Percentiles rank a stretch among this genome's conserved stretches.
Evolutionary conservation across 805 yeast species (phyloP).

Genomic region (Candida gorgasii): DNA sequence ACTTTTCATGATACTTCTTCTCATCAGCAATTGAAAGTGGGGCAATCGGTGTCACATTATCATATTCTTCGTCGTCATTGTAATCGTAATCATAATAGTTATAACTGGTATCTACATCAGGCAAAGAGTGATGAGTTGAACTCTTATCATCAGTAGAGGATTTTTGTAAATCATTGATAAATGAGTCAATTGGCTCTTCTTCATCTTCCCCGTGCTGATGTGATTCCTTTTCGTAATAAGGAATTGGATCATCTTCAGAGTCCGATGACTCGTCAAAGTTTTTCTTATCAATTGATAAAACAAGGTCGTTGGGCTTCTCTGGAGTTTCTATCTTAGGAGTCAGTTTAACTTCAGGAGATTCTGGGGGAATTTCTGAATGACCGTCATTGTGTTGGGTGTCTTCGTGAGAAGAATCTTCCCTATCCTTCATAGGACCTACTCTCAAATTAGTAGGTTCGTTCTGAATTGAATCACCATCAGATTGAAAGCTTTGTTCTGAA

Average conservation of each 20-base stretch:
- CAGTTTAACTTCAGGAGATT: neutral
- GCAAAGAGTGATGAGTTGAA: slow-evolving; percentile 27
- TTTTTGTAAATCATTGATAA: slow-evolving; percentile 37
- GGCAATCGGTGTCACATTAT: slow-evolving; percentile 24
- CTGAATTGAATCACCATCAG: slow-evolving; percentile 44
- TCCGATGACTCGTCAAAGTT: slow-evolving; percentile 12
- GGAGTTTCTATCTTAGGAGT: too few relatives aligned
- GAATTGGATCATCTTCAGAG: slow-evolving; percentile 16
- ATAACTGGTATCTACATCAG: slow-evolving; percentile 28
- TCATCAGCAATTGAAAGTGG: slow-evolving; percentile 24
- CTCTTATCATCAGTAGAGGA: slow-evolving; percentile 17
- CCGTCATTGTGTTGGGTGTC: too few relatives aligned
- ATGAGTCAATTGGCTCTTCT: slow-evolving; percentile 29
- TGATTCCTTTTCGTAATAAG: slow-evolving; percentile 16
- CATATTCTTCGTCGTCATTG: slow-evolving; percentile 13
- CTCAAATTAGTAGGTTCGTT: slow-evolving; percentile 33
- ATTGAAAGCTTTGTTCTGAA: slow-evolving; percentile 37
- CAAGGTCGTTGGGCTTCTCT: slow-evolving; percentile 4
- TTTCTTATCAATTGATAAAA: slow-evolving; percentile 25
- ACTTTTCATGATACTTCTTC: slow-evolving; percentile 24
- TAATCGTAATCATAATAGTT: slow-evolving; percentile 11
- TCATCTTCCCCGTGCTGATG: slow-evolving; percentile 4
- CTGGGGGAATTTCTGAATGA: neutral
- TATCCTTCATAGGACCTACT: slow-evolving; percentile 13
- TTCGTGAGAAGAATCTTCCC: too few relatives aligned